Evolutionary conservation across 2,329 filamentous ascomycete species (phyloP), one percentile per base, ranked within the genome.

Genomic region (Beauveria pseudobassiana): DNA sequence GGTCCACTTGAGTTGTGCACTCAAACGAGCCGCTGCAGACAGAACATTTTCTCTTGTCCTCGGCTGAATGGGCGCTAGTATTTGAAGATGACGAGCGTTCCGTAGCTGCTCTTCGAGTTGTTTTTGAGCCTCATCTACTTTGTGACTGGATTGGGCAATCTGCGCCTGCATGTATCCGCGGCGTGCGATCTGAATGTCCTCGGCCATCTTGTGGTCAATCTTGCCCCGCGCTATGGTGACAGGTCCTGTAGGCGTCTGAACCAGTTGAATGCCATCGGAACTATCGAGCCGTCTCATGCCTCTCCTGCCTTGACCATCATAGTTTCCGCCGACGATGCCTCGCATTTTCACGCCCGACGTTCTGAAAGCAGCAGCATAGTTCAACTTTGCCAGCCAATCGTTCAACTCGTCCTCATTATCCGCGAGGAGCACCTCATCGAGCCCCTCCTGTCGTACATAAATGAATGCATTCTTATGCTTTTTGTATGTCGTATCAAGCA

Each of bases 391-490:
- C 30, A 99, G 79, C 95, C 95, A 99, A 71, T 99, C 95, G 69
- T 97, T 96, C 82, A 96, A 87, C 69, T 99, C 95, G 1, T 85
- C 80, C 69, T 99, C 95, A 59, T 86, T 91, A 68, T 97, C 93
- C 5, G 95, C 93, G 20, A 98, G 78, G 43, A 99, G 88, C 0
- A 93, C 87, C 71, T 99, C 95, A 69, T 99, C 93, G 45, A 93
- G 79, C 1, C 91, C 90, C 56, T 90, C 89, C 65, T 95, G 90
- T 34, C 91, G 86, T 63, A 96, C 90, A 68, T 97, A 93, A 16
- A 93, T 82, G 70, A 99, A 97, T 0, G 95, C 91, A 73, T 98
- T 87, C 75, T 98, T 99, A 75, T 99, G 95, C 73, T 91, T 95
- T 74, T 88, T 96, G 73, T 99, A 99, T 9, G 83, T 89, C 2